These are phyloP conservation scores for Aspergillus olivimuriae DNA, from an alignment of 495 filamentous ascomycete species.

Conservation along the genomic window DNA sequence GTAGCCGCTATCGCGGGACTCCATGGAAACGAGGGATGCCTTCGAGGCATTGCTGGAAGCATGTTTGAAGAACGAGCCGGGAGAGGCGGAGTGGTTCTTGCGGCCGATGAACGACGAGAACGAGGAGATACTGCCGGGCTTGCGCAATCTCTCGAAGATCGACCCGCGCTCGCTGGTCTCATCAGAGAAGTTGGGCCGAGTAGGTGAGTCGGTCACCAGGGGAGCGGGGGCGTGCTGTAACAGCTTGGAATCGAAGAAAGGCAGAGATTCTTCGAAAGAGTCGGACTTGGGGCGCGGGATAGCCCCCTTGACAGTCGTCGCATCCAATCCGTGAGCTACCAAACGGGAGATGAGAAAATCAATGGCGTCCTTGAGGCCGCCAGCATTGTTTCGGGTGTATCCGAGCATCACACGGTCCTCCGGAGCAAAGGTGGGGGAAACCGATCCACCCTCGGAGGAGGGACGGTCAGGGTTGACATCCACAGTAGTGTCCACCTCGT, in stretches of 20 bases:
- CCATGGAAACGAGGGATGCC: slow-evolving; percentile 87
- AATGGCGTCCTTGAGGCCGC: slow-evolving; percentile 89
- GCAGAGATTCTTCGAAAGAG: slow-evolving; percentile 93
- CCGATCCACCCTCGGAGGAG: slow-evolving; percentile 27
- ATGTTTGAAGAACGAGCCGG: slow-evolving; percentile 82
- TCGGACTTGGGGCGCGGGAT: slow-evolving; percentile 96
- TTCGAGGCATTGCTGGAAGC: slow-evolving; percentile 91
- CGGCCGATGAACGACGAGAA: slow-evolving; percentile 88
- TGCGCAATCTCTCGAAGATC: slow-evolving; percentile 81
- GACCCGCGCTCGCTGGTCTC: slow-evolving; percentile 74
- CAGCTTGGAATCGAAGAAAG: slow-evolving; percentile 93
- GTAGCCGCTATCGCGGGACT: slow-evolving; percentile 85
- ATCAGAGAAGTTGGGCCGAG: slow-evolving; percentile 66
- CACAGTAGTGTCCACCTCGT: slow-evolving; percentile 79
- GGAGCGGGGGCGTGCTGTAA: slow-evolving; percentile 82
- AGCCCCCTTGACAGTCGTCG: slow-evolving; percentile 79
- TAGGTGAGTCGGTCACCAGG: slow-evolving; percentile 77
- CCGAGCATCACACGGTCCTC: slow-evolving; percentile 56
- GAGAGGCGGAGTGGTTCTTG: slow-evolving; percentile 84
- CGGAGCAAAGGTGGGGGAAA: slow-evolving; percentile 27
- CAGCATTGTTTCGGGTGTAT: slow-evolving; percentile 96
- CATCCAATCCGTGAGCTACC: slow-evolving; percentile 76
- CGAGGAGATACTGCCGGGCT: slow-evolving; percentile 87
- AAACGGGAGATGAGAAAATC: slow-evolving; percentile 85
- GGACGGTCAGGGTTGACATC: slow-evolving; percentile 40